A percentile compares a stretch with the other conserved stretches of the same genome.
These are phyloP conservation scores for Populus alba DNA, from an alignment of 345 rosid species.

Conservation along the genomic window DNA sequence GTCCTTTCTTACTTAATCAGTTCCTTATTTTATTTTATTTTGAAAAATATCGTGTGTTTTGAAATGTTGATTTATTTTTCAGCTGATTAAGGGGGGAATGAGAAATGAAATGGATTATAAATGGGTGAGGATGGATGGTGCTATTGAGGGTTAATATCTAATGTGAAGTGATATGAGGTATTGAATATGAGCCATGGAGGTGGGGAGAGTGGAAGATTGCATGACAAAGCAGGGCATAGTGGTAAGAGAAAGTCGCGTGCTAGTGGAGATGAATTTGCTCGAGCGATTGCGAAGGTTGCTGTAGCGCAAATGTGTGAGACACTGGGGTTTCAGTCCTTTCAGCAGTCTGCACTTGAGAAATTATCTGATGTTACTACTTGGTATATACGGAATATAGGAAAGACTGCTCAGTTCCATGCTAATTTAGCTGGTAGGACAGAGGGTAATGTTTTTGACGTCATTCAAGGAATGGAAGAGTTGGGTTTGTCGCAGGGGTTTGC, in stretches of 20 bases:
- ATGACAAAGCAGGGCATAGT: slow-evolving; percentile 20
- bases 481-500: slow-evolving; percentile 56
- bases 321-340: slow-evolving; percentile 68
- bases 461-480: slow-evolving; percentile 72
- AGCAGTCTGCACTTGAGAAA: slow-evolving; percentile 68
- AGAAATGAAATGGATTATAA: slow-evolving; percentile 3
- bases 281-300: slow-evolving; percentile 55
- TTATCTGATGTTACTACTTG: slow-evolving; percentile 54
- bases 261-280: slow-evolving; percentile 45
- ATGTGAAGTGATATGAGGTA: slow-evolving; percentile 53
- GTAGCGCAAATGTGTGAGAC: slow-evolving; percentile 73
- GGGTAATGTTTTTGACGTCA: slow-evolving; percentile 57
- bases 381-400: slow-evolving; percentile 56
- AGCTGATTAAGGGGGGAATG: not conserved
- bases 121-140: slow-evolving; percentile 39
- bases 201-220: slow-evolving; percentile 53
- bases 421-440: slow-evolving; percentile 65
- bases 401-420: slow-evolving; percentile 50
- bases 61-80: not conserved
- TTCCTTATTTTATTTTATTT: not conserved
- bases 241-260: slow-evolving; percentile 37
- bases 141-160: slow-evolving; percentile 18
- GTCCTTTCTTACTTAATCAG: not conserved
- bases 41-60: not conserved
- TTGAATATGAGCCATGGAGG: slow-evolving; percentile 91